Base-by-base conservation (phyloP, 768 basidiomycete genomes). In the Trametes sanguinea region DNA sequence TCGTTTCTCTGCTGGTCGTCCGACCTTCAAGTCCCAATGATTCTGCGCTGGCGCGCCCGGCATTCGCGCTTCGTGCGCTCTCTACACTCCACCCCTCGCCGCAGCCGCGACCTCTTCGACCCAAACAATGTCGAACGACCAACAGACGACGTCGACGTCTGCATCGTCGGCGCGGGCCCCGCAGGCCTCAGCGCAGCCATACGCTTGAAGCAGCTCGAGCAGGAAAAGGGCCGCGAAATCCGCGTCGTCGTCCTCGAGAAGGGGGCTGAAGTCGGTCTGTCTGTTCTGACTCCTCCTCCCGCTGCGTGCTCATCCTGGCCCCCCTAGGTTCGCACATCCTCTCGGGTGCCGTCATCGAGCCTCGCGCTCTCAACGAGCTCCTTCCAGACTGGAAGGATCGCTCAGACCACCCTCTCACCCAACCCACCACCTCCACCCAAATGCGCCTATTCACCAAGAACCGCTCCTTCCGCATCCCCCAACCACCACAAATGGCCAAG, bases 171-270 rank as follows among this genome's bases (percentile, higher is more conserved):
- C 9, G 95, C 84, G 2, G 97, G 95, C 2, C 97, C 97, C 0
- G 96, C 97, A 0, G 96, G 97, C 6, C 82, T 99, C 63, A 89
- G 88, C 65, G 95, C 96, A n/a, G 96, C 95, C 4, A 98, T 98
- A 62, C 84, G 94, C 5, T 77, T 99, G 55, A 98, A 96, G 76
- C 95, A 98, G 75, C 85, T 97, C 29, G 93, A 94, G 70, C 75
- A 83, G 67, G 87, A 94, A 72, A 83, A 80, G 45, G 92, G 89
- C 0, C 83, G 83, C 56, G 92, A 95, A 65, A 79, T 96, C 13
- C 81, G 96, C 14, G 94, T 99, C 6, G 91, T 99, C 45, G 90
- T 99, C 0, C 80, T 98, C 6, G 97, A 98, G 77, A 99, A 99
- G 75, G 96, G 95, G 10, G 79, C 81, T 14, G 96, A 98, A 83